Evolutionary conservation across 192 early-diverging fungal genomes (phyloP).

Genomic region (Physocladia obscura): DNA sequence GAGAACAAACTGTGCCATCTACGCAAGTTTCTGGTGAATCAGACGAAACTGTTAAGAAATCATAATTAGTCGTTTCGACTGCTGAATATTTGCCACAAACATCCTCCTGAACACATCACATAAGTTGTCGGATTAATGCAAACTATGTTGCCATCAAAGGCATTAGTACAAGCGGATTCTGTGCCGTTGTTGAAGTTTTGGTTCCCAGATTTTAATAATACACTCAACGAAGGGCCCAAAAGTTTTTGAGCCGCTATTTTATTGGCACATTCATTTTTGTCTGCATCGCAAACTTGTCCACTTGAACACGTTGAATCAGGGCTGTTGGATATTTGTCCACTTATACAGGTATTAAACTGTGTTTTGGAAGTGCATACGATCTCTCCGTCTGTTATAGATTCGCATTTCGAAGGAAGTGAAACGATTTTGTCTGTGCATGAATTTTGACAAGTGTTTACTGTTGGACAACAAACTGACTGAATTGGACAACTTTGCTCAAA

Average conservation of each 20-base stretch:
- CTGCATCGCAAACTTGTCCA: not conserved
- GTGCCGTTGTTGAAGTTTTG: too few relatives aligned
- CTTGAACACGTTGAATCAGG: not conserved
- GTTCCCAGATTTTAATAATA: not conserved
- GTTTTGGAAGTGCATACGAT: constrained; percentile 9
- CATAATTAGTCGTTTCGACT: too few relatives aligned
- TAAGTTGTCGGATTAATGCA: not conserved
- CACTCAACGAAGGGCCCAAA: not conserved
- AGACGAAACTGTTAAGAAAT: too few relatives aligned
- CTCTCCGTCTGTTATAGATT: not conserved
- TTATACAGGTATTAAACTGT: not conserved
- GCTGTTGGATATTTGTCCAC: not conserved
- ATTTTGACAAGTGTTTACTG: not conserved
- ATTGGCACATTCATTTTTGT: not conserved
- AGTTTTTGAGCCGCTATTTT: not conserved
- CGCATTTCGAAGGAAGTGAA: not conserved
- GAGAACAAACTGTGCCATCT: not conserved
- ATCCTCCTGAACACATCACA: not conserved
- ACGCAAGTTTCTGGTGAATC: not conserved
- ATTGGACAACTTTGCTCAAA: not conserved
- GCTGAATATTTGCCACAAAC: too few relatives aligned
- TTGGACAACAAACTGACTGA: not conserved
- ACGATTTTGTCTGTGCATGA: not conserved
- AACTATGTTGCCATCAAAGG: not conserved
- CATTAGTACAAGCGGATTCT: not conserved